These are phyloP conservation scores for Solanum microdontum DNA, from an alignment of 257 asterid species.

Conservation along the genomic window DNA sequence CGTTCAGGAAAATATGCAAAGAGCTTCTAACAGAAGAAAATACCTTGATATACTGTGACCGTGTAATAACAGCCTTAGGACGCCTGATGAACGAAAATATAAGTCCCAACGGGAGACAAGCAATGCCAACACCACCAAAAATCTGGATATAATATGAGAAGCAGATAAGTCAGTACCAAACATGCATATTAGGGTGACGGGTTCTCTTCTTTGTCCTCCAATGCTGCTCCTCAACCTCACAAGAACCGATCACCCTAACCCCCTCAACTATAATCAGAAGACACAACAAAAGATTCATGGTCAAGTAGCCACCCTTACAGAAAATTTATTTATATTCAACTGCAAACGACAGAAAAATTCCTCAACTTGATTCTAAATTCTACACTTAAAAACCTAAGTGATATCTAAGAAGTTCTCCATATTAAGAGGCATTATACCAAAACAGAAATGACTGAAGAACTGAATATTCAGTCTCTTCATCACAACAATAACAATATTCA, in stretches of 20 bases:
- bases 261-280: neutral
- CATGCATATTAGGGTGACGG: neutral
- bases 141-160: conserved; percentile 39
- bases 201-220: neutral
- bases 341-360: neutral
- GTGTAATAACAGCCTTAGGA: conserved; percentile 98
- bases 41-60: conserved; percentile 98
- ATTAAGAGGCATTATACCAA: neutral
- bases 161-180: conserved; percentile 10
- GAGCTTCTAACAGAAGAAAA: neutral
- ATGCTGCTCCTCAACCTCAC: neutral
- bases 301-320: neutral
- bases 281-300: neutral
- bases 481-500: neutral
- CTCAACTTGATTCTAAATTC: neutral
- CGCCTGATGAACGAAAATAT: conserved; percentile 89
- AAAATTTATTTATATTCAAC: neutral
- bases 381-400: neutral
- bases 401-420: neutral
- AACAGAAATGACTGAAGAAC: neutral
- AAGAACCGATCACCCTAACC: neutral
- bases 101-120: conserved; percentile 92
- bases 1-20: neutral
- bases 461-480: neutral
- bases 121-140: conserved; percentile 98